Conservation (phyloP, 345 rosid species). For the Psidium guajava region DNA sequence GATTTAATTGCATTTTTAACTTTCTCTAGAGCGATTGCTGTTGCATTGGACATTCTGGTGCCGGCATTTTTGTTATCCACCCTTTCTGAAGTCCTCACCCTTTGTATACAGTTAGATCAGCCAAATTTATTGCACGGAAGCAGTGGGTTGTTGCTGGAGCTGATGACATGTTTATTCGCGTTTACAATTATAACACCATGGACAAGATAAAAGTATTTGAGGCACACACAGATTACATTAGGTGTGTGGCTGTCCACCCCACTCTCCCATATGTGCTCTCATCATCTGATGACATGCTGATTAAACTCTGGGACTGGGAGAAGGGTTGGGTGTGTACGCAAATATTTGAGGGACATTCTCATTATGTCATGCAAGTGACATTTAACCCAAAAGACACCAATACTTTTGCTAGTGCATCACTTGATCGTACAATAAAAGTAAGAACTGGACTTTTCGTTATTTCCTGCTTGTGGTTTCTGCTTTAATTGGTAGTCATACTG, state of each 20-base stretch:
- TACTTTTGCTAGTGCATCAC: constrained; percentile 43
- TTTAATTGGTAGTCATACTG: neutral
- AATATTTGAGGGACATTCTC: constrained; percentile 79
- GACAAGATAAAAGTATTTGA: constrained; percentile 26
- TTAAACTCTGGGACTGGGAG: constrained; percentile 94
- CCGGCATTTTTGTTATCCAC: neutral
- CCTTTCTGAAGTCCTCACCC: neutral
- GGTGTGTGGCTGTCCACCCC: constrained; percentile 75
- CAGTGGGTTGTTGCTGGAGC: constrained; percentile 40
- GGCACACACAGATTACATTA: constrained; percentile 79
- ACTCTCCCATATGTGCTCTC: constrained; percentile 63
- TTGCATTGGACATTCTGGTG: neutral
- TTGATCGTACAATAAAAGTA: constrained; percentile 71
- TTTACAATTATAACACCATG: constrained; percentile 71
- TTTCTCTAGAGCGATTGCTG: neutral
- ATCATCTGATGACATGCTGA: constrained; percentile 18
- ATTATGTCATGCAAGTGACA: constrained; percentile 86
- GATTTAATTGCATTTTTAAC: neutral
- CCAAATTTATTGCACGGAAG: constrained; percentile 21
- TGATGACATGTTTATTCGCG: constrained; percentile 74
- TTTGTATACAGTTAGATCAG: constrained; percentile 28
- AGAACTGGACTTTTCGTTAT: neutral
- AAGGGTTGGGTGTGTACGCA: constrained; percentile 66
- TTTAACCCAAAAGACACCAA: constrained; percentile 73
- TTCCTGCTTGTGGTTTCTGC: neutral